Evolutionary conservation across 257 asterid species (phyloP).

Genomic region (Apocynum venetum): DNA sequence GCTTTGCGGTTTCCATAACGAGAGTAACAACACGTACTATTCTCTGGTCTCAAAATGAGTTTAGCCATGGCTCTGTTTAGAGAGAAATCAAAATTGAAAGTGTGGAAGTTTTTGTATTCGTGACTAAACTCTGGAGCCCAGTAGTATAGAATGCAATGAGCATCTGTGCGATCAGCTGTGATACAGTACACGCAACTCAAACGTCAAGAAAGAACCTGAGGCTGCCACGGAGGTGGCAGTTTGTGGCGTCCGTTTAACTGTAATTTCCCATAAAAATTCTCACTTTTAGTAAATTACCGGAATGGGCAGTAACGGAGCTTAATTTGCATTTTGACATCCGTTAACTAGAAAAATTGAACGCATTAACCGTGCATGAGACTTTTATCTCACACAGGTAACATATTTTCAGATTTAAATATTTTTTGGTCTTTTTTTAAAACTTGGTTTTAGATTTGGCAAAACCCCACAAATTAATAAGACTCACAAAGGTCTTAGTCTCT

Average conservation of each 20-base stretch:
- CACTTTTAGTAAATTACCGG: not conserved
- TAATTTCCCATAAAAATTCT: not conserved
- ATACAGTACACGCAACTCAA: conserved; percentile 21
- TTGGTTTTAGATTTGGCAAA: no score
- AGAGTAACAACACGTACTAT: conserved; percentile 26
- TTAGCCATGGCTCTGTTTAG: conserved; percentile 37
- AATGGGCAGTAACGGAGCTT: no score
- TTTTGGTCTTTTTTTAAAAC: no score
- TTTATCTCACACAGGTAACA: no score
- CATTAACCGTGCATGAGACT: no score
- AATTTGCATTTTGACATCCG: no score
- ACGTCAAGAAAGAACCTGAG: conserved; percentile 33
- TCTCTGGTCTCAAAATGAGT: conserved; percentile 40
- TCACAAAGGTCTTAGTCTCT: no score
- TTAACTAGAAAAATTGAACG: no score
- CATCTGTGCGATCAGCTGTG: not conserved
- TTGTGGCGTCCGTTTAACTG: conserved; percentile 33
- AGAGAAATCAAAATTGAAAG: not conserved
- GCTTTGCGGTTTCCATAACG: conserved; percentile 27
- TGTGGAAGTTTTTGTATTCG: not conserved
- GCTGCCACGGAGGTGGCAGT: conserved; percentile 47
- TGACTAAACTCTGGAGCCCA: not conserved
- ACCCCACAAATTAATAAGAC: no score
- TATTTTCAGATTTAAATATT: no score
- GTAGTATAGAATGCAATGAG: not conserved